A percentile compares a stretch with the other conserved stretches of the same genome.
Conservation (phyloP, 139 green algal genomes). For the Tetraselmis chui region DNA sequence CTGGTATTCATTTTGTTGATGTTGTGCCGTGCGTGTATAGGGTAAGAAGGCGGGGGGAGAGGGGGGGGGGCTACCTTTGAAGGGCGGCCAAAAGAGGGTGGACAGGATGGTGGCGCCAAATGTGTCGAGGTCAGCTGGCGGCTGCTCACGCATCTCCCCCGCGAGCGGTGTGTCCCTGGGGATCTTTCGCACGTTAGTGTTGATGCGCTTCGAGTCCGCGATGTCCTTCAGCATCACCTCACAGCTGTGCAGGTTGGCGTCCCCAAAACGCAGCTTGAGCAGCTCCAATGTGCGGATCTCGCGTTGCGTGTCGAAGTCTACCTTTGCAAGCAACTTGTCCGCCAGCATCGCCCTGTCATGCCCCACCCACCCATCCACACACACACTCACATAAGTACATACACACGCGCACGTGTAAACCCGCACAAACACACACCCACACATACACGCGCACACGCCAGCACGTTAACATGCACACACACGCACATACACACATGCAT, state of each 20-base stretch:
- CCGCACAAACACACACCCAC: too few species aligned
- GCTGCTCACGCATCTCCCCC: not conserved
- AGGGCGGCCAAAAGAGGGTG: slow-evolving; percentile 83
- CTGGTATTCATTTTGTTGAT: slow-evolving; percentile 6
- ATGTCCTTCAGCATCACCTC: slow-evolving; percentile 89
- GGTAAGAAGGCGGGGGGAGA: not conserved
- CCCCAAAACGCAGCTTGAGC: slow-evolving; percentile 87
- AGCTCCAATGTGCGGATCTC: slow-evolving; percentile 90
- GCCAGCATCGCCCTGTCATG: slow-evolving; percentile 71
- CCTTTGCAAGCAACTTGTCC: slow-evolving; percentile 70
- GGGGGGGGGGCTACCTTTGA: slow-evolving; percentile 47
- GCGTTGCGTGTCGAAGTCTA: slow-evolving; percentile 67
- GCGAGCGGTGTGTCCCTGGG: not conserved
- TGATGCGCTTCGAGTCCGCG: slow-evolving; percentile 82
- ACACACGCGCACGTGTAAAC: too few species aligned
- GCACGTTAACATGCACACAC: too few species aligned
- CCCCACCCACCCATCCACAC: too few species aligned
- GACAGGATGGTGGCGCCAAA: slow-evolving; percentile 68
- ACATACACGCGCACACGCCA: too few species aligned
- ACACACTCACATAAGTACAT: too few species aligned
- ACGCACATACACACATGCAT: too few species aligned
- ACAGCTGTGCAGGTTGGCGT: slow-evolving; percentile 67
- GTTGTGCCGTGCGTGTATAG: slow-evolving; percentile 11
- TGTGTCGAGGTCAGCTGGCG: slow-evolving; percentile 4
- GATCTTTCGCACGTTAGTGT: slow-evolving; percentile 53